These are phyloP conservation scores for Oenanthe javanica DNA, from an alignment of 140 eudicot species.

Conservation along the genomic window DNA sequence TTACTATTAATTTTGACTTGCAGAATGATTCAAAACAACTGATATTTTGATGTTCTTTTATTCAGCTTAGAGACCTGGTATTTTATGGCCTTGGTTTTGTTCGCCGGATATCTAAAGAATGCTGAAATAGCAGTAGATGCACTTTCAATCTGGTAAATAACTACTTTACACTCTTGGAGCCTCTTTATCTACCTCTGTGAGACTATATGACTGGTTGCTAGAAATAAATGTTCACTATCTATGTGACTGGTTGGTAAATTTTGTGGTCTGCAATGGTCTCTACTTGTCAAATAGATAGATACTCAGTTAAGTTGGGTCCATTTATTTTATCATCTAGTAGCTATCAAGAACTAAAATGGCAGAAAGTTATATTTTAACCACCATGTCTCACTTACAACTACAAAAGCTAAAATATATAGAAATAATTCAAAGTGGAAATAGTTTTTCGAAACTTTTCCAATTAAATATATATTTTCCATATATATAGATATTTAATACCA, in stretches of 20 bases:
- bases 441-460: too few relatives aligned
- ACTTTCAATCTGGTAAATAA: conserved; percentile 37
- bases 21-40: not conserved
- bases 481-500: not conserved
- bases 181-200: not conserved
- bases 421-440: too few relatives aligned
- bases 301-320: not conserved
- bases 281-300: not conserved
- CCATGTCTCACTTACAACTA: too few relatives aligned
- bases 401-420: too few relatives aligned
- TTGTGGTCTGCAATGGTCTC: not conserved
- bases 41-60: not conserved
- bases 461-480: too few relatives aligned
- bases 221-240: not conserved
- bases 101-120: conserved; percentile 42
- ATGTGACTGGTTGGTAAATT: not conserved
- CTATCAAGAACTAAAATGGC: not conserved
- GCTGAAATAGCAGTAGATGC: conserved; percentile 45
- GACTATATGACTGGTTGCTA: not conserved
- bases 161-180: too few relatives aligned
- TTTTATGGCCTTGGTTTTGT: conserved; percentile 30
- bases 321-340: not conserved
- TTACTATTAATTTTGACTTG: too few relatives aligned
- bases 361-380: not conserved
- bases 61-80: conserved; percentile 52